Base-by-base conservation (phyloP, 345 rosid genomes). In the Ceriops decandra region DNA sequence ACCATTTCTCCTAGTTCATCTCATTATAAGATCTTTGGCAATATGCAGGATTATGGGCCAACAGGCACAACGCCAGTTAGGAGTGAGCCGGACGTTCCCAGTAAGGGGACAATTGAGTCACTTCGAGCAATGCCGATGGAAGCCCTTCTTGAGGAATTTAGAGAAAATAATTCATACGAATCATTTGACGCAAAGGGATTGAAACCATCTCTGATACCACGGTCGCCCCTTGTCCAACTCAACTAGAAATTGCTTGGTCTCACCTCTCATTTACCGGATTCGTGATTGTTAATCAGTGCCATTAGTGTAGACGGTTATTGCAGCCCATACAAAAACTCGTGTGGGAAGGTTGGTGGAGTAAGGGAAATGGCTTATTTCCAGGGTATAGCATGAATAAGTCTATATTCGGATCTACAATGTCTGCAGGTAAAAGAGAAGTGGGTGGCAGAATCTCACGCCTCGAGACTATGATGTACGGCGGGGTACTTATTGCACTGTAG, bases 81-180 rank as follows among this genome's bases (percentile, higher is more conserved):
- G 77, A 70, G 79, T 62, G 97, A 95, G 64, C 81, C 88, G 13
- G 97, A 91, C 3, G 77, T 88, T 47, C 98, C 97, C 1, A 84
- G 80, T 52, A 90, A 86, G 74, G 97, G 80, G 65, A 74, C 80
- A 7, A 92, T 95, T 3, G 99, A 95, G 68, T 85, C 98, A 5
- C 87, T 92, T 31, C 74, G 90, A 73, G 85, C 98, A 67, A 85
- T 83, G 90, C 96, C 99, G 62, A 83, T 88, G 83, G 98, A 95
- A 71, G 52, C 76, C 31, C 77, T 95, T 27, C 63, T 84, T 1
- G 95, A 86, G 68, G 95, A 82, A 66, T 95, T 90, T 60, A 85
- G 91, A 19, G 96, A 92, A 73, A 92, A 90, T 68, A 95, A 92
- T 75, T 81, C 97, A 10, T 92, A 70, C 16, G 99, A 92, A 70